phyloP scores from a whole-genome alignment of 1,284 basidiomycete genomes.

The Puccinia coronata region DNA sequence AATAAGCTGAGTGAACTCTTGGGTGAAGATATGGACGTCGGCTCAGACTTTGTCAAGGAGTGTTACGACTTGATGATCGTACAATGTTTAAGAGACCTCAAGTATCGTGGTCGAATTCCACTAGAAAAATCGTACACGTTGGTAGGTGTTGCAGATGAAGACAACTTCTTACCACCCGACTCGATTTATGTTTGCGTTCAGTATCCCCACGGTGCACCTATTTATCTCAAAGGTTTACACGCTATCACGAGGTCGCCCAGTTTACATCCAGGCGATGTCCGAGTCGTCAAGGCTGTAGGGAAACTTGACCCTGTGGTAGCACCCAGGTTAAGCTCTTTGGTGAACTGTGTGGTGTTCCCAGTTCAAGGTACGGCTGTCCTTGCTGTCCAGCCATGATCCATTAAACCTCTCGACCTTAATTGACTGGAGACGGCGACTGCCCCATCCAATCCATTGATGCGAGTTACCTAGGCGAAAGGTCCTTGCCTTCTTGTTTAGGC shows the following conservation, averaged over 20 bases:
- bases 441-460: too few relatives aligned
- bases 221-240: conserved; percentile 65
- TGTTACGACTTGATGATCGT: conserved; percentile 66
- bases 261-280: conserved; percentile 71
- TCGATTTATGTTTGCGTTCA: conserved; percentile 73
- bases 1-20: conserved; percentile 63
- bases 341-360: conserved; percentile 73
- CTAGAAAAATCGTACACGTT: conserved; percentile 69
- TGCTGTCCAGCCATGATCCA: not conserved
- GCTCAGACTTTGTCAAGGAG: conserved; percentile 61
- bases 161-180: conserved; percentile 66
- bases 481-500: conserved; percentile 69
- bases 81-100: conserved; percentile 69
- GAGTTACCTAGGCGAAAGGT: conserved; percentile 63
- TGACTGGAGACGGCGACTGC: not conserved
- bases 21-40: conserved; percentile 59
- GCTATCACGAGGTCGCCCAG: conserved; percentile 70
- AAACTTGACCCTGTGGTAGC: conserved; percentile 63
- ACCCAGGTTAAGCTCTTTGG: conserved; percentile 64
- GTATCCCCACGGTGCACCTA: conserved; percentile 62
- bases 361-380: conserved; percentile 63
- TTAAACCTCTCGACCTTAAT: not conserved
- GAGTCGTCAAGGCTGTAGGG: conserved; percentile 71
- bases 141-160: conserved; percentile 77
- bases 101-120: conserved; percentile 68